Conservation (phyloP, 2,329 filamentous ascomycete genomes). For the Clonostachys rhizophaga region DNA sequence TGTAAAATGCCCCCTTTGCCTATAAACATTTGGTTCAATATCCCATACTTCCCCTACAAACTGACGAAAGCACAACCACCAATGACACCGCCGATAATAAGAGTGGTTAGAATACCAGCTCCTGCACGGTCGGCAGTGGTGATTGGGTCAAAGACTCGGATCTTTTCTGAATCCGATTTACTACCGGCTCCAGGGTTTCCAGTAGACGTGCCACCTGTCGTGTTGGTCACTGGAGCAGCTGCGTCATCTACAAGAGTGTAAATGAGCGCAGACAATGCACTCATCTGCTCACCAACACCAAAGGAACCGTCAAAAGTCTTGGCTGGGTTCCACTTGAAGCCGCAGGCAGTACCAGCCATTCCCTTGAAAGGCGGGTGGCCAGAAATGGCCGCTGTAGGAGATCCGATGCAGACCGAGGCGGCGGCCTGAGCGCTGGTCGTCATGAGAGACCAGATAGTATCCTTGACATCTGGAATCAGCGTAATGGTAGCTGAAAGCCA, state of each 20-base stretch:
- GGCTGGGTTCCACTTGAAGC: slow-evolving; percentile 56
- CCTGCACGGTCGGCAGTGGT: slow-evolving; percentile 47
- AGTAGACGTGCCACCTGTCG: slow-evolving; percentile 54
- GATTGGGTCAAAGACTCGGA: slow-evolving; percentile 26
- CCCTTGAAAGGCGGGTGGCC: slow-evolving; percentile 36
- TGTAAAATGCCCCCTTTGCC: too few species aligned
- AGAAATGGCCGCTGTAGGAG: slow-evolving; percentile 16
- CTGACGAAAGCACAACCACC: slow-evolving; percentile 42
- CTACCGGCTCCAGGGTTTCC: slow-evolving; percentile 43
- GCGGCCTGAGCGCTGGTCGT: slow-evolving; percentile 46
- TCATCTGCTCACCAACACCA: slow-evolving; percentile 69
- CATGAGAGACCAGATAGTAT: slow-evolving; percentile 46
- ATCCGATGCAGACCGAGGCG: slow-evolving; percentile 43
- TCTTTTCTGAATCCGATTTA: slow-evolving; percentile 13
- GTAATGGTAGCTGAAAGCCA: slow-evolving; percentile 56
- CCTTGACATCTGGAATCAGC: slow-evolving; percentile 47
- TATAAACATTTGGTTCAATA: too few species aligned
- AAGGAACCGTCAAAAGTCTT: slow-evolving; percentile 50
- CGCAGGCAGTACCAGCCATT: slow-evolving; percentile 55
- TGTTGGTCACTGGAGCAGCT: slow-evolving; percentile 40
- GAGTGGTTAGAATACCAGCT: slow-evolving; percentile 49
- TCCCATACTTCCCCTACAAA: background rate
- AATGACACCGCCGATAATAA: slow-evolving; percentile 41
- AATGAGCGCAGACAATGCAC: slow-evolving; percentile 58
- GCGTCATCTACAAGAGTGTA: slow-evolving; percentile 47